Percentiles rank a stretch among this genome's conserved stretches.
These are phyloP conservation scores for Globisporangium nunn DNA, from an alignment of 352 stramenopile genomes.

Conservation along the genomic window DNA sequence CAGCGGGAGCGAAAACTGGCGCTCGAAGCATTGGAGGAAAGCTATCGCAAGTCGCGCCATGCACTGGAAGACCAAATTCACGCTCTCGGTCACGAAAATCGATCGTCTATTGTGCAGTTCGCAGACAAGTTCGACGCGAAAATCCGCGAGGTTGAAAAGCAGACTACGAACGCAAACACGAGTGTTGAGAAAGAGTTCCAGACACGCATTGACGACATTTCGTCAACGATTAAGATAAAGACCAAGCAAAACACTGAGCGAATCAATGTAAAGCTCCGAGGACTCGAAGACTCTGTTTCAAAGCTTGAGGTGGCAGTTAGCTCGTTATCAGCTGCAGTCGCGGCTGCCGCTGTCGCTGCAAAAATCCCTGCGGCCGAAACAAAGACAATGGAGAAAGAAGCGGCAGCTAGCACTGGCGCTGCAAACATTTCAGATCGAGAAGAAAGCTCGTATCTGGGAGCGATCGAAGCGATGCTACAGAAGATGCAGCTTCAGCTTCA, in stretches of 20 bases:
- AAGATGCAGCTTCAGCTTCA: conserved; percentile 66
- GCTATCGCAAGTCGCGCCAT: conserved; percentile 33
- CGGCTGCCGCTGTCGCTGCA: no score
- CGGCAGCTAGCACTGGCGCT: neutral
- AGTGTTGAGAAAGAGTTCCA: conserved; percentile 12
- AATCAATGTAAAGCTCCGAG: neutral
- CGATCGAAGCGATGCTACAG: conserved; percentile 50
- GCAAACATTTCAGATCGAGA: conserved; percentile 15
- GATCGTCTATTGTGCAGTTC: conserved; percentile 21
- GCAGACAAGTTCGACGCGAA: conserved; percentile 27
- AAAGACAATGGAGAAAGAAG: neutral
- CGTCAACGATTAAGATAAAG: conserved; percentile 7
- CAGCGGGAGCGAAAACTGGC: conserved; percentile 38
- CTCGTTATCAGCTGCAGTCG: conserved; percentile 1
- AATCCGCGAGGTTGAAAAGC: conserved; percentile 25
- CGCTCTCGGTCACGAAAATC: conserved; percentile 25
- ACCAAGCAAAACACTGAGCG: neutral
- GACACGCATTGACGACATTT: conserved; percentile 2
- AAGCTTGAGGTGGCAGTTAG: neutral
- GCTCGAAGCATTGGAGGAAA: conserved; percentile 32
- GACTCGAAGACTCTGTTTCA: conserved; percentile 2
- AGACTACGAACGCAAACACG: conserved; percentile 7
- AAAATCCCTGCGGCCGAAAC: neutral
- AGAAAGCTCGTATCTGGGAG: conserved; percentile 24
- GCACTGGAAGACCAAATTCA: conserved; percentile 47